phyloP scores from a whole-genome alignment of 1,139 yeast genomes.

The Taiozyma onychis region DNA sequence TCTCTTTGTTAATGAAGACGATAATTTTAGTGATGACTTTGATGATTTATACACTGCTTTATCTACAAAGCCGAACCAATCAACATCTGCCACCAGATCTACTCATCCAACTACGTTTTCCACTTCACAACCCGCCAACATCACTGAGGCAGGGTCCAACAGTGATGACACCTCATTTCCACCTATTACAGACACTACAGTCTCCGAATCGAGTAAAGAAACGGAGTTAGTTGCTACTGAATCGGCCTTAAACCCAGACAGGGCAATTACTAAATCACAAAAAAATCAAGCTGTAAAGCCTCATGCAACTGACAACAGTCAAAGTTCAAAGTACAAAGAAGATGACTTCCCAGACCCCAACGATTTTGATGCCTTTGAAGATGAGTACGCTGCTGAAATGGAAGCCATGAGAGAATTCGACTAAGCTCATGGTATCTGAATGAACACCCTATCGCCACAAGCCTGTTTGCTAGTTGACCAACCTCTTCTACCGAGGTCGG shows the following conservation, averaged over 20 bases:
- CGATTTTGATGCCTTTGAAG: constrained; percentile 9
- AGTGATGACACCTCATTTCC: background rate
- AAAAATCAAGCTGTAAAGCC: background rate
- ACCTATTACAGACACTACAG: background rate
- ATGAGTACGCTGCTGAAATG: constrained; percentile 20
- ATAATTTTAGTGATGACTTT: background rate
- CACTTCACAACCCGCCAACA: background rate
- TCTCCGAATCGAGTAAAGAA: background rate
- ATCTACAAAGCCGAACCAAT: background rate
- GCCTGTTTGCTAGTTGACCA: no score
- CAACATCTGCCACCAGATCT: background rate
- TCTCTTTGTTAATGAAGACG: constrained; percentile 1
- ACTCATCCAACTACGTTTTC: background rate
- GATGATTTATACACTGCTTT: background rate
- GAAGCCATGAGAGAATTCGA: constrained; percentile 20
- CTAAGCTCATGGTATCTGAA: background rate
- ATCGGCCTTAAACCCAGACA: constrained; percentile 1
- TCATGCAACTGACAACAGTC: background rate
- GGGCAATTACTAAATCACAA: background rate
- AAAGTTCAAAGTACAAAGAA: constrained; percentile 1
- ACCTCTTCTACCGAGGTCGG: background rate
- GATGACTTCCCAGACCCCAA: constrained; percentile 11
- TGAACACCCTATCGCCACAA: background rate
- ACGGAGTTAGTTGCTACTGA: background rate
- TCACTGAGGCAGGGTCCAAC: background rate